Conservation (phyloP, 192 early-diverging fungal genomes). For the Podila epicladia region DNA sequence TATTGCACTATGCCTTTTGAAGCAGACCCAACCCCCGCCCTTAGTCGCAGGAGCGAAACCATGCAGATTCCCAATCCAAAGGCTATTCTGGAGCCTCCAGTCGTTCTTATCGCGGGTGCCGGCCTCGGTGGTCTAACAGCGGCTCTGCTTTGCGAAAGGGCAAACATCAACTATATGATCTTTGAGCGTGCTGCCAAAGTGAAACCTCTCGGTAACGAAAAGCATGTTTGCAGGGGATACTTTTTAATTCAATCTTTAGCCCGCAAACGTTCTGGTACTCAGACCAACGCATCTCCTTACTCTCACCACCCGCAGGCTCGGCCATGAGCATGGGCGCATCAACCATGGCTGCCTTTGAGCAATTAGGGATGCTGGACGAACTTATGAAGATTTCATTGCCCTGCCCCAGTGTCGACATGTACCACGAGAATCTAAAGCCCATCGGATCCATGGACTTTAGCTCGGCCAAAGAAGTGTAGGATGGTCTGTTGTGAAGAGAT, state of each 20-base stretch:
- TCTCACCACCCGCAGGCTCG: background rate
- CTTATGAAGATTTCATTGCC: background rate
- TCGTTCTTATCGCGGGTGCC: constrained; percentile 12
- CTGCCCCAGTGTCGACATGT: background rate
- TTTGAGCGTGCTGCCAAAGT: constrained; percentile 16
- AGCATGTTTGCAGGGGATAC: too few relatives aligned
- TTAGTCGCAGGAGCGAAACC: background rate
- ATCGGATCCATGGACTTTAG: background rate
- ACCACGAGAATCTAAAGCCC: background rate
- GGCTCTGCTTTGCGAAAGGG: constrained; percentile 1
- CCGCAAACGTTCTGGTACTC: too few relatives aligned
- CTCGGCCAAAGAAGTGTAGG: background rate
- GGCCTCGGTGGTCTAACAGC: constrained; percentile 11
- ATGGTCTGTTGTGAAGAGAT: background rate
- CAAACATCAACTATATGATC: constrained; percentile 11
- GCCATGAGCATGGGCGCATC: background rate
- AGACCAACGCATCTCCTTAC: background rate
- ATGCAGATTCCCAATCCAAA: background rate
- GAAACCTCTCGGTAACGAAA: constrained; percentile 8
- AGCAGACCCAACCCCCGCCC: background rate
- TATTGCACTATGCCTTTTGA: too few relatives aligned
- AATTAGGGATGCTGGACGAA: background rate
- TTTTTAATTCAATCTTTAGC: too few relatives aligned
- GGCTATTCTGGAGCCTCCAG: background rate
- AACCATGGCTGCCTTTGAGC: background rate